Evolutionary conservation across 139 green algal genomes (phyloP).

Genomic region (Chlamydomonas urium): DNA sequence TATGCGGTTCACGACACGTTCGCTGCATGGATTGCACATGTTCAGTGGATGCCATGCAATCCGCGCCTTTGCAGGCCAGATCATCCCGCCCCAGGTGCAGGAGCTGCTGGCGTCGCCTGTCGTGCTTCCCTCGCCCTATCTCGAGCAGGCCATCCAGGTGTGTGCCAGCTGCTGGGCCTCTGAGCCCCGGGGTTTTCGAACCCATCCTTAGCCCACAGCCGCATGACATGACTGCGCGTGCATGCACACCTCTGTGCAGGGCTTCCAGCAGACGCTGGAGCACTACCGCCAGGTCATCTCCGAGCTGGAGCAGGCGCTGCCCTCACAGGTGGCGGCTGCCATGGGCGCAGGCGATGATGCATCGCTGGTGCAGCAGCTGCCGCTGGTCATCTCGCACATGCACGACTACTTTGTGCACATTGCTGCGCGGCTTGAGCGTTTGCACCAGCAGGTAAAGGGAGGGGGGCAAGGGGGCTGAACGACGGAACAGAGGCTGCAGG

Average conservation of each 20-base stretch:
- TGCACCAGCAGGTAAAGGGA: constrained; percentile 29
- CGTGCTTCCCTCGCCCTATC: constrained; percentile 38
- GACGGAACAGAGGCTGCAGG: neutral
- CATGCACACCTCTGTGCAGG: too few species aligned
- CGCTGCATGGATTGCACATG: neutral
- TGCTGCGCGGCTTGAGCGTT: constrained; percentile 34
- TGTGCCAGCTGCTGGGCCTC: too few species aligned
- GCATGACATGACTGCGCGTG: too few species aligned
- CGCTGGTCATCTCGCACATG: constrained; percentile 36
- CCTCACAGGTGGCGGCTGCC: neutral
- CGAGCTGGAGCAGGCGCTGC: constrained; percentile 36
- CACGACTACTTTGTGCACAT: constrained; percentile 50
- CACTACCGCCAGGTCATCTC: constrained; percentile 18
- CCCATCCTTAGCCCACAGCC: too few species aligned
- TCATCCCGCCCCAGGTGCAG: constrained; percentile 26
- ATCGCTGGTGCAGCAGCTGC: constrained; percentile 18
- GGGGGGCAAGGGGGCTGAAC: neutral
- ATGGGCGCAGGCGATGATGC: neutral
- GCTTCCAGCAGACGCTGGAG: constrained; percentile 28
- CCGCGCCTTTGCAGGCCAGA: constrained; percentile 7
- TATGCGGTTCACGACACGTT: too few species aligned
- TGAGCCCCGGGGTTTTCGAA: too few species aligned
- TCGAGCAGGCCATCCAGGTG: constrained; percentile 23
- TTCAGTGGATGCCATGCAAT: neutral
- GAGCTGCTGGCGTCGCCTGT: constrained; percentile 34